Base-by-base conservation (phyloP, 2,329 filamentous ascomycete genomes). In the Malbranchea zuffiana region DNA sequence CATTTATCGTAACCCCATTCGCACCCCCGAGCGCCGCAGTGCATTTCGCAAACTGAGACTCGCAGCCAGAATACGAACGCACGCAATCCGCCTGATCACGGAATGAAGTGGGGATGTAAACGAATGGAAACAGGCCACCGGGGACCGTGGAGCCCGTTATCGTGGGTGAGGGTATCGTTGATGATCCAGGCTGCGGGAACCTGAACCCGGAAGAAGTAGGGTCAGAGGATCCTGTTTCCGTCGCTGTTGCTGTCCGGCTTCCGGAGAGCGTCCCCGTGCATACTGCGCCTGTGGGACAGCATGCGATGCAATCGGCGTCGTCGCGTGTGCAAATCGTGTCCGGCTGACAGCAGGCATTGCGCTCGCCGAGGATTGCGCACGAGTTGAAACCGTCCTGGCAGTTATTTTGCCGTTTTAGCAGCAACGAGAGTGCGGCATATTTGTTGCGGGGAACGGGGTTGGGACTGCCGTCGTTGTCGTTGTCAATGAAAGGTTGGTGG, bases 261-360 rank as follows among this genome's bases (percentile, higher is more conserved):
- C 20, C 48, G 55, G 61, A 55, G 6, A 77, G 62, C 6, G 61
- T 66, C 2, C 75, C 75, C 0, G 74, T 77, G 49, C 75, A 79
- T 18, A 60, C 66, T 10, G 69, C 68, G 34, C 69, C 67, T 17
- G 57, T 62, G 0, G 73, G 73, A 56, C 75, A 79, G 61, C 75
- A 79, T 16, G 74, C 75, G 37, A 78, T 68, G 43, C 75, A 63
- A 37, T 72, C 65, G 24, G 65, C 69, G 26, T 57, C 55, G 54
- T 79, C 75, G 34, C 66, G 63, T 27, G 68, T 66, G 58, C 75
- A 79, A 39, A 65, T 61, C 15, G 71, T 66, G 32, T 61, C 63
- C 26, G 59, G 55, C 21, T 59, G 59, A 54, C 75, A 79, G 62
- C 75, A 79, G 37, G 73, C 62, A 25, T 63, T 62, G 2, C 68